phyloP scores from a whole-genome alignment of 2,329 filamentous ascomycete species.

The Periglandula ipomoeae region DNA sequence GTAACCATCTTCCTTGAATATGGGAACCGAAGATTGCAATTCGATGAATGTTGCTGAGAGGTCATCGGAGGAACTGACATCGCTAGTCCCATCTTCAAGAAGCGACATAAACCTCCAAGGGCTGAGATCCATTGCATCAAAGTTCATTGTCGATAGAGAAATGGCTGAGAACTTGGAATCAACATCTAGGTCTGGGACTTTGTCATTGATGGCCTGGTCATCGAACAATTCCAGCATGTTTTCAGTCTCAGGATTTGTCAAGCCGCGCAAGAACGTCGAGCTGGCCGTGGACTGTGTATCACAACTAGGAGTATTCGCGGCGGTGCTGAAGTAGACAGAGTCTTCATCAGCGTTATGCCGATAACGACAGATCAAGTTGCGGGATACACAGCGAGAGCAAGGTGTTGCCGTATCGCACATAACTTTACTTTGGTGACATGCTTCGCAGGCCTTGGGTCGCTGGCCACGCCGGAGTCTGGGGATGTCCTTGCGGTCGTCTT shows the following conservation, averaged over 20 bases:
- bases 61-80: too few species aligned
- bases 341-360: not conserved
- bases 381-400: conserved; percentile 16
- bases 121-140: too few species aligned
- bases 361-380: conserved; percentile 9
- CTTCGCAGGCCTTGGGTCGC: too few species aligned
- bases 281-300: not conserved
- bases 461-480: too few species aligned
- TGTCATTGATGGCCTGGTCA: conserved; percentile 5
- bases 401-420: conserved; percentile 17
- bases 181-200: conserved; percentile 5
- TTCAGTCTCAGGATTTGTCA: conserved; percentile 7
- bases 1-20: too few species aligned
- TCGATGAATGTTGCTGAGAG: too few species aligned
- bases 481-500: too few species aligned
- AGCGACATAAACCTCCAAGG: too few species aligned
- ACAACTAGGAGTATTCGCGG: not conserved
- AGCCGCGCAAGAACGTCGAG: not conserved
- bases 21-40: too few species aligned
- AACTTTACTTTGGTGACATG: conserved; percentile 20
- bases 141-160: too few species aligned
- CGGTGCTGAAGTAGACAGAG: not conserved
- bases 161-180: not conserved
- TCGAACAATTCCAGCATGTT: conserved; percentile 7
- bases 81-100: too few species aligned